These are phyloP conservation scores for Candida hungchunana DNA, from an alignment of 805 yeast genomes.

Conservation along the genomic window DNA sequence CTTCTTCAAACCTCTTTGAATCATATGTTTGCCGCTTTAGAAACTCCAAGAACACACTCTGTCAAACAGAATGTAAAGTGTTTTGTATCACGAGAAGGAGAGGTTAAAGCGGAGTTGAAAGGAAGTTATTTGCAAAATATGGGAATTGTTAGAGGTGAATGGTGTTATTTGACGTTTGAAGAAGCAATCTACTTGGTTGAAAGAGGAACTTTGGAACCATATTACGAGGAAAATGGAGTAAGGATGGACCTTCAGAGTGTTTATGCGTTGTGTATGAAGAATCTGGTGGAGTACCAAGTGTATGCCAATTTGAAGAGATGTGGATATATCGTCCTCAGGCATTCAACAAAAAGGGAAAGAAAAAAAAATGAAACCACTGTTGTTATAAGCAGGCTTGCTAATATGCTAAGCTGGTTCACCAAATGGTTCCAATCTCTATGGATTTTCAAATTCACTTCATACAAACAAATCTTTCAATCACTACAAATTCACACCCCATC, in stretches of 20 bases:
- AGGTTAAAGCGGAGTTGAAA: constrained; percentile 43
- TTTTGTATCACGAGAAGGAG: too few relatives aligned
- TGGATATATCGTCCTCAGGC: constrained; percentile 62
- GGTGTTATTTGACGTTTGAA: constrained; percentile 52
- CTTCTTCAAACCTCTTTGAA: constrained; percentile 50
- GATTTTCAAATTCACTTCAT: constrained; percentile 11
- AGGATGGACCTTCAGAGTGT: constrained; percentile 57
- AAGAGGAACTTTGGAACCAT: constrained; percentile 62
- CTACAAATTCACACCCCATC: constrained; percentile 25
- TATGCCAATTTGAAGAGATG: constrained; percentile 71
- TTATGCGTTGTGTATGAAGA: constrained; percentile 47
- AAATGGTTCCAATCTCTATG: not conserved
- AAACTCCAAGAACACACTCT: constrained; percentile 41
- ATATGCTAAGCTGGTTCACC: not conserved
- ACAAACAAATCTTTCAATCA: constrained; percentile 28
- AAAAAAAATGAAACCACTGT: not conserved
- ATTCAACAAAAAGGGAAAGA: constrained; percentile 10
- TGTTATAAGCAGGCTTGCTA: not conserved
- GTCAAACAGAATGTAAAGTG: constrained; percentile 42
- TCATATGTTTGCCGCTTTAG: constrained; percentile 70
- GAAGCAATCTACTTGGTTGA: constrained; percentile 78
- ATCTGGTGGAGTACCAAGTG: constrained; percentile 54
- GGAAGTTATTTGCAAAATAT: constrained; percentile 74
- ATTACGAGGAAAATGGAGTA: constrained; percentile 5
- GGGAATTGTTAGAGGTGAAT: constrained; percentile 51